Conservation (phyloP, 139 green algal genomes). For the Parachlorella kessleri region DNA sequence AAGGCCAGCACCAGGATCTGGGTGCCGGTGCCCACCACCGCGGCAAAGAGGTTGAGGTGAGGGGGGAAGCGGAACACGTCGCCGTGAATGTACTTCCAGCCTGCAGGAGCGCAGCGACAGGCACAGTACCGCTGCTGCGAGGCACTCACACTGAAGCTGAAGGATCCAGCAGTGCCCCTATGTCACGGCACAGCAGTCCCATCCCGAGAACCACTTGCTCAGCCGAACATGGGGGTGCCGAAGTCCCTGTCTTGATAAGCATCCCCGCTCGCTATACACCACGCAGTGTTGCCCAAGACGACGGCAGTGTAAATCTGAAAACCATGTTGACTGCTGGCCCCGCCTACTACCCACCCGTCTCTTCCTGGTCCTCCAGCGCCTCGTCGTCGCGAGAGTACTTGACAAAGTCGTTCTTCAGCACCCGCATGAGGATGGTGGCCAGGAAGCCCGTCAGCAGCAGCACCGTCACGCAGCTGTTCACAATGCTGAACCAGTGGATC, state of each 20-base stretch:
- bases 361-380: conserved; percentile 45
- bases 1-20: conserved; percentile 82
- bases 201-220: no score
- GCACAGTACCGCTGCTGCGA: no score
- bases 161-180: no score
- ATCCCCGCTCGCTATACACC: no score
- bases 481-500: conserved; percentile 98
- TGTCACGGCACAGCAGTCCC: no score
- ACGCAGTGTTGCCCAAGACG: no score
- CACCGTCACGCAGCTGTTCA: conserved; percentile 96
- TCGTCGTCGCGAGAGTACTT: conserved; percentile 80
- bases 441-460: conserved; percentile 96
- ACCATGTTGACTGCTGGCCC: no score
- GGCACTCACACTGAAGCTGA: no score
- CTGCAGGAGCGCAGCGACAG: no score
- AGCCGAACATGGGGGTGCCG: no score
- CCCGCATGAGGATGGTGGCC: conserved; percentile 93
- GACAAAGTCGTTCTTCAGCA: conserved; percentile 94
- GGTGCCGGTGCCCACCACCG: conserved; percentile 83
- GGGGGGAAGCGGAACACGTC: conserved; percentile 95
- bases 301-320: no score
- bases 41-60: conserved; percentile 78
- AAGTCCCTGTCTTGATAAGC: no score
- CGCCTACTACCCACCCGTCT: conserved; percentile 39
- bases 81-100: conserved; percentile 96